Evolutionary conservation across 2,329 filamentous ascomycete genomes (phyloP).

Genomic region (Exophiala sp.): DNA sequence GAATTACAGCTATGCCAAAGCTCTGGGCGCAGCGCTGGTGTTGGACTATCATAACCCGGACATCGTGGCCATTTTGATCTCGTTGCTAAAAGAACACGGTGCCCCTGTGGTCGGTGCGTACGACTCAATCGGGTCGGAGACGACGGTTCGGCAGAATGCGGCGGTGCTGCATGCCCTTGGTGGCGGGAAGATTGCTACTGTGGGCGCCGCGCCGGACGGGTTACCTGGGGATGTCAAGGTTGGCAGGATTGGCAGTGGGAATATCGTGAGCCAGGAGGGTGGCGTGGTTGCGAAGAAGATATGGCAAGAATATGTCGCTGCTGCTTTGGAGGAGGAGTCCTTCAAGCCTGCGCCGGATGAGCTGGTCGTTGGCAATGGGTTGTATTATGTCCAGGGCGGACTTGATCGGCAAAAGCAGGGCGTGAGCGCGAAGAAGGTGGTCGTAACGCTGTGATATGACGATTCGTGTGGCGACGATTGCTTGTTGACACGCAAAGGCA

Average conservation of each 20-base stretch:
- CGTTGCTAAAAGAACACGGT: conserved; percentile 6
- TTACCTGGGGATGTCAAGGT: conserved; percentile 1
- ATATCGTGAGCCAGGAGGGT: conserved; percentile 8
- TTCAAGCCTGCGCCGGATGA: conserved; percentile 41
- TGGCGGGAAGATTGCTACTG: conserved; percentile 8
- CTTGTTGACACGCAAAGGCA: no score
- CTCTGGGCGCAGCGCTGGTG: conserved; percentile 42
- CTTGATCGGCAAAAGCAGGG: conserved; percentile 38
- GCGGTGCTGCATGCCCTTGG: conserved; percentile 1
- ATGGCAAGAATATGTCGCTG: conserved; percentile 3
- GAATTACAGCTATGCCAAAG: conserved; percentile 44
- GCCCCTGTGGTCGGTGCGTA: conserved; percentile 9
- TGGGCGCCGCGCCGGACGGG: conserved; percentile 1
- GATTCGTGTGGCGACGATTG: no score
- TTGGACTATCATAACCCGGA: conserved; percentile 42
- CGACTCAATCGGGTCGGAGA: conserved; percentile 5
- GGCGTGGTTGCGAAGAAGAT: conserved; percentile 5
- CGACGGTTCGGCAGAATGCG: conserved; percentile 1
- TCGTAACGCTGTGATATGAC: conserved; percentile 29
- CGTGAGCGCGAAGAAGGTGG: conserved; percentile 44
- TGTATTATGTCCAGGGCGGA: conserved; percentile 42
- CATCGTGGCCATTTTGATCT: conserved; percentile 16
- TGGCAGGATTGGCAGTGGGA: conserved; percentile 4
- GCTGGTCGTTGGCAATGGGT: conserved; percentile 39
- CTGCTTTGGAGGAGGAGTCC: conserved; percentile 36